phyloP scores from a whole-genome alignment of 1,139 yeast genomes.

The Magnusiomyces tetraspermus region DNA sequence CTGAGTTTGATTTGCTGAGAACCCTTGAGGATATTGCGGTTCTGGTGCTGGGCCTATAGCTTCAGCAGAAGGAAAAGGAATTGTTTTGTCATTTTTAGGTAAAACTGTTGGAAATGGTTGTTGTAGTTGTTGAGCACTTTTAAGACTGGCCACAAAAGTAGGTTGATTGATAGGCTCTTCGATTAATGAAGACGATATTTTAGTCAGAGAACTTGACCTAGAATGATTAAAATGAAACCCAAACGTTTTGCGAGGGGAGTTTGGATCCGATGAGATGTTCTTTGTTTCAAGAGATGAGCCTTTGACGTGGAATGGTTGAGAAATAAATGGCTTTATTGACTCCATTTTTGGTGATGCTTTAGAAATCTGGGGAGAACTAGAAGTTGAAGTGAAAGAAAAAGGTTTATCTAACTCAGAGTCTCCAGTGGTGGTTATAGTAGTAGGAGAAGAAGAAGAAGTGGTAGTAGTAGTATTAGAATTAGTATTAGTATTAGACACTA shows the following conservation, averaged over 20 bases:
- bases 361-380: neutral
- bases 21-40: neutral
- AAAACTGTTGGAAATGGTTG: too few relatives aligned
- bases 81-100: neutral
- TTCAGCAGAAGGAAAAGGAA: neutral
- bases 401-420: neutral
- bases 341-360: neutral
- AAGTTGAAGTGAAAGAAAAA: neutral
- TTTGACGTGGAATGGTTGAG: neutral
- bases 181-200: neutral
- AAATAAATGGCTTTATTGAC: neutral
- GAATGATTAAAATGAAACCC: neutral
- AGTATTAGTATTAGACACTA: too few relatives aligned
- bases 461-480: too few relatives aligned
- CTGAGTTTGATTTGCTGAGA: neutral
- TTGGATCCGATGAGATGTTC: neutral
- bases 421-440: neutral
- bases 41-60: neutral
- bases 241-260: neutral
- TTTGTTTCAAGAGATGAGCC: neutral
- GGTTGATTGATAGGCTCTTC: neutral
- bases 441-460: neutral
- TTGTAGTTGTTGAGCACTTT: too few relatives aligned
- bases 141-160: neutral
- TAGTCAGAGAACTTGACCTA: neutral